Conservation (phyloP, 345 rosid genomes). For the Cardiospermum halicacabum region DNA sequence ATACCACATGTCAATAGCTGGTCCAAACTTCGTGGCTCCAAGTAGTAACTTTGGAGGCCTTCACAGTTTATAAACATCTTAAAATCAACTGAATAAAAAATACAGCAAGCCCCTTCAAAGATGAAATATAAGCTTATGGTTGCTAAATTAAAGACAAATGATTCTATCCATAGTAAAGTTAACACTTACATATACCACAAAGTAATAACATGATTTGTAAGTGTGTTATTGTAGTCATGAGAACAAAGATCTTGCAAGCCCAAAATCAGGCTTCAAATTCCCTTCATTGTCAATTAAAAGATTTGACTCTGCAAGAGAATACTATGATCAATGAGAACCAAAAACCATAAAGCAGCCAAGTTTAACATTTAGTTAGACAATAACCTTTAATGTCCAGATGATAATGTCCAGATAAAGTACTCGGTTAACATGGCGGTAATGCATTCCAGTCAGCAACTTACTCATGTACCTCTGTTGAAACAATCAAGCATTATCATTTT, state of each 20-base stretch:
- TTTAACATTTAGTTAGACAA: neutral
- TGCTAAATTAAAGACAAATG: neutral
- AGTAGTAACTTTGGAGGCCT: slow-evolving; percentile 97
- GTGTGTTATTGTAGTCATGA: slow-evolving; percentile 65
- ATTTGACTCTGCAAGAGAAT: slow-evolving; percentile 68
- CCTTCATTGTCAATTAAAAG: slow-evolving; percentile 95
- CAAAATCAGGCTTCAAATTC: slow-evolving; percentile 93
- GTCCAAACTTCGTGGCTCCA: slow-evolving; percentile 93
- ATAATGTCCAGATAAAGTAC: no score
- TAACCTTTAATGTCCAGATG: slow-evolving; percentile 98
- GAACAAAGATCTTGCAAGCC: slow-evolving; percentile 90
- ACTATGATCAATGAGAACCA: neutral
- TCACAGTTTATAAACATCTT: slow-evolving; percentile 8
- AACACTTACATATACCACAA: slow-evolving; percentile 86
- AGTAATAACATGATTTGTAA: slow-evolving; percentile 92
- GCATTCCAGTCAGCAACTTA: slow-evolving; percentile 96
- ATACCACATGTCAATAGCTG: slow-evolving; percentile 98
- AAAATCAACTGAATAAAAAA: slow-evolving; percentile 1
- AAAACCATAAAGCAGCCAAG: neutral
- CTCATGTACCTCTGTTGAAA: slow-evolving; percentile 79
- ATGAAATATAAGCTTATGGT: no score
- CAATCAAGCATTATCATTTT: neutral
- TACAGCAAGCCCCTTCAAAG: neutral
- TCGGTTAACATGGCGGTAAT: slow-evolving; percentile 91
- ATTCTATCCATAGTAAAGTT: neutral